Evolutionary conservation across 129 eudicot species (phyloP), one percentile per base, ranked within the genome.

Genomic region (Chrysanthemum seticuspe): DNA sequence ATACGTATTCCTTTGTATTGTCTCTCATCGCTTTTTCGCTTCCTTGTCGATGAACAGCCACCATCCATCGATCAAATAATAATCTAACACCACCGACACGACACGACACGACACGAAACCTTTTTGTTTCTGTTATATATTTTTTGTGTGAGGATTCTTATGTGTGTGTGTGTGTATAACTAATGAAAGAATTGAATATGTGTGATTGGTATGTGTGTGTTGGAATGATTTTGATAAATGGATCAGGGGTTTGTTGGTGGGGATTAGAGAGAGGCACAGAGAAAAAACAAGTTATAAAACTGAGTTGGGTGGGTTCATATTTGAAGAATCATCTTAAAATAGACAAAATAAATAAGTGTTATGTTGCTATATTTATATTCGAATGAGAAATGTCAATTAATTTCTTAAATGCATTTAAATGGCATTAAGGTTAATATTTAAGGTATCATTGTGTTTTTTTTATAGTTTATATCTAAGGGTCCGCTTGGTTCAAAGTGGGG

Each of bases 1-100:
- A 91, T 88, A 79, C 97, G 83, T 19, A 91, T 91, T 4, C 97
- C 97, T 29, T 88, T 91, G 80, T 82, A 91, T 13, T 76, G 96
- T 79, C 81, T 81, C 62, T 83, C 64, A 29, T 81, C 81, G 75
- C 65, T 73, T 71, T 77, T 78, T 49, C 90, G 76, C 81, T 83
- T 83, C n/a, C 65, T 67, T 21, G 74, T 45, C 13, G 80, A 76
- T 11, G 80, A 69, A 76, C 80, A 76, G 49, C 57, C 47, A 6
- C 47, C 47, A 40, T 40, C 47, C 47, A 40, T 40, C 47, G 51
- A 70, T 45, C 21, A 21, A 13, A 8, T 57, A 8, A 2, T 65
- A 57, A 64, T 36, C 8, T 18, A 40, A 71, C 52, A n/a, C 73
- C 83, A 84, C 88, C 85, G 83, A 81, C 88, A 77, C 27, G 45